Conservation (phyloP, 164 flowering plant genomes). For the Piper longum region DNA sequence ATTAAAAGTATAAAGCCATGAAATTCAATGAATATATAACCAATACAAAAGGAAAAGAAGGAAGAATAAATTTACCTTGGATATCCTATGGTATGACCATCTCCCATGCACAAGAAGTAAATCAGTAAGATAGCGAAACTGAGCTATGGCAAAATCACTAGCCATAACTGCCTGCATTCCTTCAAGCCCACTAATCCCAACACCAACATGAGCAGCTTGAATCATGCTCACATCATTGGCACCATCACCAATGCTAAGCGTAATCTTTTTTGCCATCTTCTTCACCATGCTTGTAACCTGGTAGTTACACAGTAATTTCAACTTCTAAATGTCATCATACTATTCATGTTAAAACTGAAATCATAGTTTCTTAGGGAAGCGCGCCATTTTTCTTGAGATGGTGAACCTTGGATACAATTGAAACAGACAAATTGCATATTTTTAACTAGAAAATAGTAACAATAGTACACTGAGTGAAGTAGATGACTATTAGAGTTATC, state of each 20-base stretch:
- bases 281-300: slow-evolving; percentile 92
- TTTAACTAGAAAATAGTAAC: no score
- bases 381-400: no score
- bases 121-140: slow-evolving; percentile 83
- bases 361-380: no score
- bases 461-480: no score
- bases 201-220: slow-evolving; percentile 98
- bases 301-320: neutral
- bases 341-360: no score
- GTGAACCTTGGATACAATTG: no score
- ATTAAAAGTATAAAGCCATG: neutral
- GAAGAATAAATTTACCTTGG: slow-evolving; percentile 44
- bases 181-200: slow-evolving; percentile 92
- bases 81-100: slow-evolving; percentile 85
- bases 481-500: no score
- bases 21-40: neutral
- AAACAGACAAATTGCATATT: no score
- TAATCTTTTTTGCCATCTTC: slow-evolving; percentile 83
- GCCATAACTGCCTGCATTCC: slow-evolving; percentile 99
- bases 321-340: no score
- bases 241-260: slow-evolving; percentile 98
- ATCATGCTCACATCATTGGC: slow-evolving; percentile 99
- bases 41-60: slow-evolving; percentile 1
- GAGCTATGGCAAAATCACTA: slow-evolving; percentile 98
- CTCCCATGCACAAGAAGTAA: slow-evolving; percentile 98